Evolutionary conservation across 257 asterid species (phyloP).

Genomic region (Solanum corneliomulleri): DNA sequence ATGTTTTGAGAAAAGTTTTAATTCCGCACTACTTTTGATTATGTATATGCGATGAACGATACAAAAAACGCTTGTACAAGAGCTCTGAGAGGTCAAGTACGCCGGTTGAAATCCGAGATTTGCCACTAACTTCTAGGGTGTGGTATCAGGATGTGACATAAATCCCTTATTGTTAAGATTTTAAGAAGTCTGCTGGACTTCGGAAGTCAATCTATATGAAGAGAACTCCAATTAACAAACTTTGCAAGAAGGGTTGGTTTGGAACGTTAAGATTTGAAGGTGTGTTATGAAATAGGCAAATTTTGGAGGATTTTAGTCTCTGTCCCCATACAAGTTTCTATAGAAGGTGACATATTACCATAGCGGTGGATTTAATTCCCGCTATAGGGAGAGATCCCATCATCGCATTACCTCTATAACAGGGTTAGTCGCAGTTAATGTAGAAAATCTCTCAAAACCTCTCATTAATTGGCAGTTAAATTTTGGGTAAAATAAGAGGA

Average conservation of each 20-base stretch:
- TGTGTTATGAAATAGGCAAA: not conserved
- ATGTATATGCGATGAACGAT: no score
- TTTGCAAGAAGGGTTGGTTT: not conserved
- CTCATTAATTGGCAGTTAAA: not conserved
- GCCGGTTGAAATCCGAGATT: no score
- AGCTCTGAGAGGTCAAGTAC: no score
- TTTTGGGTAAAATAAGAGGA: not conserved
- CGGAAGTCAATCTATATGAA: not conserved
- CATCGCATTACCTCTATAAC: no score
- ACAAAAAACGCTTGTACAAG: no score
- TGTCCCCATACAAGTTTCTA: not conserved
- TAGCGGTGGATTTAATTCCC: not conserved
- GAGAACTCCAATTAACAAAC: not conserved
- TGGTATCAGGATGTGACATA: no score
- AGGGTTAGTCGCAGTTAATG: not conserved
- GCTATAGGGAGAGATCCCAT: not conserved
- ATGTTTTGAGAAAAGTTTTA: no score
- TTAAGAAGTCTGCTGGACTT: no score
- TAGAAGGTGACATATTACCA: not conserved
- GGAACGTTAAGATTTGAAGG: not conserved
- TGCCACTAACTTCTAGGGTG: no score
- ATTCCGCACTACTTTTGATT: no score
- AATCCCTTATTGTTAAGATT: no score
- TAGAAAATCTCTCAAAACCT: not conserved
- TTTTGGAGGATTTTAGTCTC: not conserved